Conservation (phyloP, 2,329 filamentous ascomycete species). For the Colletotrichum eleusines region DNA sequence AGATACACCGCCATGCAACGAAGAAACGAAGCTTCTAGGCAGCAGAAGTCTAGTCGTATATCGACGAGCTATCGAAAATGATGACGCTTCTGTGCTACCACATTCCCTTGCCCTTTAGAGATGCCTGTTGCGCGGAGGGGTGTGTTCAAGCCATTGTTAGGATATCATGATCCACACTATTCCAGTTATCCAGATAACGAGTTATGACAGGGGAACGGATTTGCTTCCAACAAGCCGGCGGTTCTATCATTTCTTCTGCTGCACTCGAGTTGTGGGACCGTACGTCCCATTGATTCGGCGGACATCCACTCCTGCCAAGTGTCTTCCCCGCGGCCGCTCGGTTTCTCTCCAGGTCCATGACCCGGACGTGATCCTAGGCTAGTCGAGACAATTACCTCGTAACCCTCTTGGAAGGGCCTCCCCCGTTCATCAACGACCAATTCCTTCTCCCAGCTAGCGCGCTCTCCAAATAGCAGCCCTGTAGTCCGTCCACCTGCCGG, state of each 20-base stretch:
- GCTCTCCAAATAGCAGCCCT: constrained; percentile 18
- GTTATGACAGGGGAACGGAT: not conserved
- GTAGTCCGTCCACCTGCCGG: not conserved
- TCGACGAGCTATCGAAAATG: not conserved
- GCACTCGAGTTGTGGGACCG: constrained; percentile 13
- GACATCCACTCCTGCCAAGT: constrained; percentile 21
- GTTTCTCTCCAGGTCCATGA: not conserved
- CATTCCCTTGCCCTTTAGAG: not conserved
- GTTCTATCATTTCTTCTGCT: not conserved
- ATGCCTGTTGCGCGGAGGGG: constrained; percentile 1
- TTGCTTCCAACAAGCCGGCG: not conserved
- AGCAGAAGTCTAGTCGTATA: not conserved
- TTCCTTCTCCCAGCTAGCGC: constrained; percentile 8
- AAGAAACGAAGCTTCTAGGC: constrained; percentile 7
- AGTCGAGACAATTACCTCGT: constrained; percentile 26
- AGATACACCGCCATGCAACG: constrained; percentile 10
- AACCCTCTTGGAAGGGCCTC: constrained; percentile 1
- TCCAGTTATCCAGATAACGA: not conserved
- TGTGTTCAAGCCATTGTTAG: constrained; percentile 1
- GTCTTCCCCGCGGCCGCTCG: constrained; percentile 26
- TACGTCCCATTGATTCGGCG: constrained; percentile 17
- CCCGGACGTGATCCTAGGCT: constrained; percentile 12
- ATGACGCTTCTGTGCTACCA: constrained; percentile 32
- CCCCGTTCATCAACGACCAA: not conserved
- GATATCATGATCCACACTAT: not conserved